Base-by-base conservation (phyloP, 1,284 basidiomycete genomes). In the Cutaneotrichosporon arboriforme region DNA sequence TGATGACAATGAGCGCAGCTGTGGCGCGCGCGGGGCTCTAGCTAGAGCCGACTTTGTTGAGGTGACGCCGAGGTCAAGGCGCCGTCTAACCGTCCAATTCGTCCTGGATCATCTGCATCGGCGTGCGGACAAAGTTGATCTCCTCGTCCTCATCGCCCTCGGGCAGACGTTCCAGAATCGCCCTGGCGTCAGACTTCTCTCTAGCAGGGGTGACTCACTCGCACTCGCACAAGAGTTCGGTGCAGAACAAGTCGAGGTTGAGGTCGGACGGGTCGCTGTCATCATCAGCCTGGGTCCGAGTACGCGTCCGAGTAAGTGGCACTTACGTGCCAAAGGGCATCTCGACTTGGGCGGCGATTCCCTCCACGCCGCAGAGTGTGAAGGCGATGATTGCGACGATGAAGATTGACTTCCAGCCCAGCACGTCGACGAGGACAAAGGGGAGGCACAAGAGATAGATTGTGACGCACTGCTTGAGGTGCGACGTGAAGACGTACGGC, bases 381-480 rank as follows among this genome's bases (percentile, higher is more conserved):
- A 93, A 89, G 13, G 87, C 85, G 31, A 90, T 85, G 49, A 57
- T 83, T 20, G 86, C 87, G 10, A 88, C 84, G 26, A 92, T 79
- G n/a, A 86, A 87, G 17, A 93, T 78, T 69, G 85, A 87, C 44
- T 80, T 81, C 87, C 86, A 91, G 14, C 84, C 71, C 60, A 66
- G 64, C 47, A 55, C 45, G 35, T 81, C 80, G 44, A 90, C 82
- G 26, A 93, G 80, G 5, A 87, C 88, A 63, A 91, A 83, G 2
- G 90, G 90, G 17, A 93, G 79, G 39, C 87, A 83, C 67, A 90
- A 90, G 12, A 93, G 81, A 74, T 92, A 91, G 1, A 92, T 76
- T 2, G 85, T 85, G n/a, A 91, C 86, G 59, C 86, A 88, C 82
- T 94, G 91, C 73, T 94, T 94, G 65, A 94, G 78, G 73, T 94